Evolutionary conservation across 345 rosid genomes (phyloP), one percentile per base, ranked within the genome.

Genomic region (Firmiana major): DNA sequence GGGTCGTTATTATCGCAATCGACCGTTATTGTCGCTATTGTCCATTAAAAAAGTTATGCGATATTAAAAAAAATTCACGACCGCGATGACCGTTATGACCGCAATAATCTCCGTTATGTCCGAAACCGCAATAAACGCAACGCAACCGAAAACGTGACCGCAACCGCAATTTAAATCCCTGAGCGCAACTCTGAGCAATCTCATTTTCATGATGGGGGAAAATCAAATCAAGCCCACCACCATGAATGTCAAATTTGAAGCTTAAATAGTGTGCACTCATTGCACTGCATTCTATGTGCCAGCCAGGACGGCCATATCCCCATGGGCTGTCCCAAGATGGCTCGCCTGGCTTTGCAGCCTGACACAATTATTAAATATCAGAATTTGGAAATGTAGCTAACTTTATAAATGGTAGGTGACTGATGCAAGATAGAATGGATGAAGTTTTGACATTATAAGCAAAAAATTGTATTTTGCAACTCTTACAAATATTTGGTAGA

Each of bases 201-300:
- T 94, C 97, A 77, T 94, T 94, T 74, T 94, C 98, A 82, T 91
- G 97, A 80, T 91, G 93, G 5, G 96, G 97, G 80, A 91, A 93
- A 16, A 87, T 85, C 78, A 88, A 84, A 87, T 91, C 94, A 36
- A 87, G 88, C 81, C 97, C 98, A 80, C 94, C 97, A 40, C 97
- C 94, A 80, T 93, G 98, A 72, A 93, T 91, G 78, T 90, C 98
- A 80, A 94, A 94, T 75, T 82, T 85, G 71, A 80, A 79, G 40
- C 92, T 82, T 63, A 92, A 86, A 84, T 89, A 91, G 71, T 82
- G 88, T 36, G 87, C 92, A 90, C 94, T 94, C 98, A 91, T 92
- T n/a, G 98, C 97, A 82, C 98, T 92, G 90, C 98, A 94, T 83
- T 96, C 99, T 22, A 96, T 96, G 79, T 96, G 98, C 98, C 99